Conservation (phyloP, 2,329 filamentous ascomycete genomes). For the Dothistroma pini region DNA sequence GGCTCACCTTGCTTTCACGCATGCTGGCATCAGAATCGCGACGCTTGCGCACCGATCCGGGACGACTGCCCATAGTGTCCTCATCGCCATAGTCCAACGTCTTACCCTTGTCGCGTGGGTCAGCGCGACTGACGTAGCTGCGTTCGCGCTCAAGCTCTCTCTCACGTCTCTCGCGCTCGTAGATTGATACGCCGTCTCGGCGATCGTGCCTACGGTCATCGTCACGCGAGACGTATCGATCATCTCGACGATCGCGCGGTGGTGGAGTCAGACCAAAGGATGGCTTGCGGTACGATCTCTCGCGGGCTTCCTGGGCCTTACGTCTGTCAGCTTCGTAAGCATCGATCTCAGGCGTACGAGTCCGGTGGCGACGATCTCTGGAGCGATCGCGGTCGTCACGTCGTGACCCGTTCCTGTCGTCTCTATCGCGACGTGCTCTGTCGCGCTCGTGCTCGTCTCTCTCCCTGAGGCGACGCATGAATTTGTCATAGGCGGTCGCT, state of each 20-base stretch:
- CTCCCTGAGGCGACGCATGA: conserved; percentile 82
- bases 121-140: conserved; percentile 75
- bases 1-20: conserved; percentile 43
- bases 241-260: conserved; percentile 31
- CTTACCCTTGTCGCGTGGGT: conserved; percentile 74
- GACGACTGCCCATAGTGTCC: conserved; percentile 47
- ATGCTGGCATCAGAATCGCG: conserved; percentile 57
- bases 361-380: conserved; percentile 43
- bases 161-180: conserved; percentile 82
- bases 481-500: conserved; percentile 82
- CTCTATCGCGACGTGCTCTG: conserved; percentile 43
- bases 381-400: conserved; percentile 40
- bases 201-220: conserved; percentile 27
- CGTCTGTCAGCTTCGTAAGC: conserved; percentile 93
- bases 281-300: conserved; percentile 85
- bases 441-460: conserved; percentile 63
- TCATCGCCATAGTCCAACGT: conserved; percentile 86
- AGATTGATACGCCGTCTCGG: conserved; percentile 48
- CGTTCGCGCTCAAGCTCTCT: conserved; percentile 88
- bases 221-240: conserved; percentile 19
- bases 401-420: conserved; percentile 51
- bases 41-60: conserved; percentile 64
- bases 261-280: conserved; percentile 36
- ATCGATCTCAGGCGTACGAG: conserved; percentile 81
- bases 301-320: conserved; percentile 88